Evolutionary conservation across 2,329 filamentous ascomycete genomes (phyloP).

Genomic region (Alternaria conjuncta): DNA sequence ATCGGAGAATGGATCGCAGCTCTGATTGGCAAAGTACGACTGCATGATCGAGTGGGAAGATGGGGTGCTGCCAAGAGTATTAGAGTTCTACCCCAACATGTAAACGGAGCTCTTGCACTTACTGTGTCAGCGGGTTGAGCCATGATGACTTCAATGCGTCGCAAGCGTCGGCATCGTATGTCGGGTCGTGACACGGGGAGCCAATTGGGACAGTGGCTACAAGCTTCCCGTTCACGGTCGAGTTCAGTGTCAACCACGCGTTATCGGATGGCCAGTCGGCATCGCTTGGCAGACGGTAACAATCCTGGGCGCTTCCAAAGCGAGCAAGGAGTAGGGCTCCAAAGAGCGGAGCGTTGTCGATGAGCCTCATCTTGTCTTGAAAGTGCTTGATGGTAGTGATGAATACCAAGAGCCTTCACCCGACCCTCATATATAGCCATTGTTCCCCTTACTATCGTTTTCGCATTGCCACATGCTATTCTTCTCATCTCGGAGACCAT

Average conservation of each 20-base stretch:
- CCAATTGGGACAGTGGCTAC: conserved; percentile 50
- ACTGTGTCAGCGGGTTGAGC: conserved; percentile 20
- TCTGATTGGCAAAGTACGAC: conserved; percentile 17
- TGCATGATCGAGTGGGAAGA: conserved; percentile 18
- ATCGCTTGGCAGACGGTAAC: conserved; percentile 39
- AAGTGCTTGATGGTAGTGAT: not conserved
- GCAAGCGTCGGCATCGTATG: conserved; percentile 25
- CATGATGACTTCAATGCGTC: conserved; percentile 23
- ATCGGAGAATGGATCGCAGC: conserved; percentile 22
- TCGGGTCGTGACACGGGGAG: conserved; percentile 43
- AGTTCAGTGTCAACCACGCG: conserved; percentile 46
- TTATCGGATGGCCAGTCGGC: conserved; percentile 43
- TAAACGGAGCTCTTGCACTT: conserved; percentile 15
- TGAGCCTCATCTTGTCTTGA: conserved; percentile 9
- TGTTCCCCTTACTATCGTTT: not conserved
- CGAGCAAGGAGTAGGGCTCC: conserved; percentile 2
- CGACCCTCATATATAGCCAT: conserved; percentile 7
- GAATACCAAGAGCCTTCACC: not conserved
- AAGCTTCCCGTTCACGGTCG: conserved; percentile 47
- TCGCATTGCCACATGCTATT: conserved; percentile 2
- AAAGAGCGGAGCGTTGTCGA: conserved; percentile 4
- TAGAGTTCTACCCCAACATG: conserved; percentile 3
- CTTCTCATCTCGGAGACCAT: conserved; percentile 7
- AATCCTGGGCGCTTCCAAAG: conserved; percentile 1
- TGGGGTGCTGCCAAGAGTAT: conserved; percentile 5